These are phyloP conservation scores for Anacardium occidentale DNA, from an alignment of 345 rosid species.

Conservation along the genomic window DNA sequence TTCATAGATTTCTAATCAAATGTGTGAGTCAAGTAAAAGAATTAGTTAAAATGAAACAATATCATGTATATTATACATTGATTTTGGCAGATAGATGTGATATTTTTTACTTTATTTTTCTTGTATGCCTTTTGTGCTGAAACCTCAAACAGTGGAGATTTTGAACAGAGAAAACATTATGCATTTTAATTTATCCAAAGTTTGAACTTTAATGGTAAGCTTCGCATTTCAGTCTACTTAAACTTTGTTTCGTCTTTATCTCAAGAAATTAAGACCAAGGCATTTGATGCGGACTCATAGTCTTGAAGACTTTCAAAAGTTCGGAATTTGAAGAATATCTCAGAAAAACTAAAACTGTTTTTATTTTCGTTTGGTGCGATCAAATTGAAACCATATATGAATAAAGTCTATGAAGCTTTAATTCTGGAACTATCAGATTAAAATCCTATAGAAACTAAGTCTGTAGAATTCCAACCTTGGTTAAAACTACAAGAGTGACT, in stretches of 20 bases:
- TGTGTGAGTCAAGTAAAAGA: constrained; percentile 15
- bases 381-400: no score
- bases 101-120: constrained; percentile 9
- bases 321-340: no score
- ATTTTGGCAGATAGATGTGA: constrained; percentile 21
- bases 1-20: constrained; percentile 6
- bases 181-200: no score
- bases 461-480: no score
- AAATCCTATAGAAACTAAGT: no score
- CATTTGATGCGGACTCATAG: no score
- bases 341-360: no score
- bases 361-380: no score
- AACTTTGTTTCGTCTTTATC: neutral
- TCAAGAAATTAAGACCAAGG: neutral
- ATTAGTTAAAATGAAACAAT: neutral
- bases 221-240: neutral
- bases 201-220: neutral
- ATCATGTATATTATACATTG: constrained; percentile 18
- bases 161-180: neutral
- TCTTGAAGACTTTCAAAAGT: no score
- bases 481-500: no score
- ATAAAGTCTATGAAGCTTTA: no score
- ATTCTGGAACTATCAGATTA: no score
- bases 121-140: neutral
- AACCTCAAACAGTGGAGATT: neutral